Conservation (phyloP, 306 rosid genomes). For the Malus orientalis region DNA sequence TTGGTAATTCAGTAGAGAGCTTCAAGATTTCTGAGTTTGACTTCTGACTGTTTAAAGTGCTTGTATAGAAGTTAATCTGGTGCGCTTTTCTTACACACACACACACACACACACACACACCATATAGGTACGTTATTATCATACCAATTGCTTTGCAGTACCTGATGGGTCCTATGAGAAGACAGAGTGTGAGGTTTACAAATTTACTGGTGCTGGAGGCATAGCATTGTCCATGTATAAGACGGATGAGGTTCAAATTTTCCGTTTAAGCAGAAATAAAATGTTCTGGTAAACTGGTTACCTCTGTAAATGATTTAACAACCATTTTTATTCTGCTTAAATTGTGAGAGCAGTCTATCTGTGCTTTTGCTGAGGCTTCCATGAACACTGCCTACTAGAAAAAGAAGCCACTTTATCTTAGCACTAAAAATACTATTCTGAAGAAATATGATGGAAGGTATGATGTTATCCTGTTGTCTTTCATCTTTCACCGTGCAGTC, state of each 20-base stretch:
- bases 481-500: background rate
- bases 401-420: slow-evolving; percentile 91
- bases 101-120: background rate
- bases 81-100: background rate
- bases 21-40: background rate
- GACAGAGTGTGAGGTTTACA: slow-evolving; percentile 68
- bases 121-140: background rate
- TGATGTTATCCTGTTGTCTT: slow-evolving; percentile 5
- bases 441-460: slow-evolving; percentile 99
- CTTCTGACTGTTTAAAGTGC: background rate
- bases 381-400: slow-evolving; percentile 78
- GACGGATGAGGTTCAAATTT: slow-evolving; percentile 76
- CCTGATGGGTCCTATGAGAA: slow-evolving; percentile 56
- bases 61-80: slow-evolving; percentile 1
- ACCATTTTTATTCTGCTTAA: background rate
- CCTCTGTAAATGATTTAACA: background rate
- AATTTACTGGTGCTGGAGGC: slow-evolving; percentile 86
- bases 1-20: slow-evolving; percentile 35
- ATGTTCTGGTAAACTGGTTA: background rate
- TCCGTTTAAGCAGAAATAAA: background rate
- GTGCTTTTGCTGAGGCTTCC: slow-evolving; percentile 80
- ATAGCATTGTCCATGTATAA: slow-evolving; percentile 87
- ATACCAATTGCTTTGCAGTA: slow-evolving; percentile 25
- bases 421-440: slow-evolving; percentile 89
- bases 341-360: slow-evolving; percentile 57